Base-by-base conservation (phyloP, 768 basidiomycete genomes). In the Piloderma croceum region DNA sequence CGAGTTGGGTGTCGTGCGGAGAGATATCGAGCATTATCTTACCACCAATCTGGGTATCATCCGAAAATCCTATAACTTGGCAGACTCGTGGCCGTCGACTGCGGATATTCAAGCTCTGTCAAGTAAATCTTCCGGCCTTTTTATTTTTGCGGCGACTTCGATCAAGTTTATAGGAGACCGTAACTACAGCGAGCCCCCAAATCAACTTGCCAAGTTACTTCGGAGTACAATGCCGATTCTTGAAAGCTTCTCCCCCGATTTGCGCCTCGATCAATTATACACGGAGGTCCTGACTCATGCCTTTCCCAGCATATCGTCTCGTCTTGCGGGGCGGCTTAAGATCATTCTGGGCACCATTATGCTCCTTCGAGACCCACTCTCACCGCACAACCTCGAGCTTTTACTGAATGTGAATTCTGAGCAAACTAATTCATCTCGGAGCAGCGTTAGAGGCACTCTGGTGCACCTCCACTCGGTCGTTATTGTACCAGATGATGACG, bases 391-490 rank as follows among this genome's bases (percentile, higher is more conserved):
- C n/a, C n/a, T n/a, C n/a, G n/a, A n/a, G 27, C 27, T 29, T 29
- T 29, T 29, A 29, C 10, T 29, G 27, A 9, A 29, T 29, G 15
- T 15, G 15, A 29, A 29, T 29, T 29, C 27, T 15, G 15, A 15
- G 15, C 27, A 9, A 9, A 9, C 9, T 29, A 29, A 29, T 9
- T 29, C 27, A 29, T 9, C 27, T 15, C 15, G 27, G 9, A 29
- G 15, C 27, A 29, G 9, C 27, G 27, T 29, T 29, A 29, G 36
- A 11, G 24, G 36, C n/a, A 38, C 24, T 10, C 45, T 55, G 22
- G 32, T 38, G 12, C 40, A 35, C 11, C 31, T 50, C 0, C 51
- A 50, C 24, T 50, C 53, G 6, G 39, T 52, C 15, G 15, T 52
- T 4, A 31, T 42, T 11, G 33, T 52, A 5, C 50, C 44, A 5